These are phyloP conservation scores for Hura crepitans DNA, from an alignment of 441 rosid genomes.

Conservation along the genomic window DNA sequence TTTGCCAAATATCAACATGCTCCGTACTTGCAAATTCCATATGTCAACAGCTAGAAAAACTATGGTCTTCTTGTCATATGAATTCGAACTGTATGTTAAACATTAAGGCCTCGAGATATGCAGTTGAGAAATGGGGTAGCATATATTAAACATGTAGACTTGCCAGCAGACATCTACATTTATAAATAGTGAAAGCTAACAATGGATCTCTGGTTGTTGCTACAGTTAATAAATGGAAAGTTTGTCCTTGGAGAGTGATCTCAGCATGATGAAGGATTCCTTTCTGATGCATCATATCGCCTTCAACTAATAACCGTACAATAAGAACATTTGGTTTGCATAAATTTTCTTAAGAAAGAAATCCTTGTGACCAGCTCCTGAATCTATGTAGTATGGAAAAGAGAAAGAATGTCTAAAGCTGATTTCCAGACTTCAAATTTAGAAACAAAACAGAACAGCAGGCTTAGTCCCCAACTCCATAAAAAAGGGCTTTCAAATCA, in stretches of 20 bases:
- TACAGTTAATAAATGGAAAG: not conserved
- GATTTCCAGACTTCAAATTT: conserved; percentile 2
- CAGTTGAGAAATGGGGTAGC: not conserved
- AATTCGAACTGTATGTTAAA: not conserved
- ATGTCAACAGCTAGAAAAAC: not conserved
- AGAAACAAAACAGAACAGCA: not conserved
- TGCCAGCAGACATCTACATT: not conserved
- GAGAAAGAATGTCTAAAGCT: not conserved
- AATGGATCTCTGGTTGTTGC: not conserved
- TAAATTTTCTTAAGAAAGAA: not conserved
- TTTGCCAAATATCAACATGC: too few relatives aligned
- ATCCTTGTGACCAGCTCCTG: not conserved
- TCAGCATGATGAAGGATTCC: not conserved
- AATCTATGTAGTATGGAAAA: not conserved
- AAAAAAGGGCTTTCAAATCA: not conserved
- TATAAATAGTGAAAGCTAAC: not conserved
- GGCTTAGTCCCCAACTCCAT: not conserved
- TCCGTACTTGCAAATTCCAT: too few relatives aligned
- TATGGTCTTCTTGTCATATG: not conserved
- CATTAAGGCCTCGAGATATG: not conserved
- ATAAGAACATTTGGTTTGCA: too few relatives aligned
- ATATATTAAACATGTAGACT: not conserved
- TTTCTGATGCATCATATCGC: not conserved
- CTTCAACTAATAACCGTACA: not conserved
- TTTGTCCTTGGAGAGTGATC: not conserved